These are phyloP conservation scores for Barbarea vulgaris DNA, from an alignment of 345 rosid species.

Conservation along the genomic window DNA sequence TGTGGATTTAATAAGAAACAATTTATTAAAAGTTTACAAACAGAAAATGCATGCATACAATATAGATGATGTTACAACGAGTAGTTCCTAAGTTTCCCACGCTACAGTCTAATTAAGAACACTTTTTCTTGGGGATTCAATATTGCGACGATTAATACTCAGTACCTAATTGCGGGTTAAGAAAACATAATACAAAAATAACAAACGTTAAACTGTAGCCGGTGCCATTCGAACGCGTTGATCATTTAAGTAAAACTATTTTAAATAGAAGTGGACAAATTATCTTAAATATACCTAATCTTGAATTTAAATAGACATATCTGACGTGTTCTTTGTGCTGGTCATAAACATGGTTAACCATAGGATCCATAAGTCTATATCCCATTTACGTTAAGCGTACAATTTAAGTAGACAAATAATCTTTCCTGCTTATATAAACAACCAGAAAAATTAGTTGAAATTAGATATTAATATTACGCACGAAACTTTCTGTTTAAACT, in stretches of 20 bases:
- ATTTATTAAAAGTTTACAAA: not conserved
- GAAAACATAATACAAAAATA: not conserved
- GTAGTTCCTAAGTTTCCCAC: conserved; percentile 24
- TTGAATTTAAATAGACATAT: not conserved
- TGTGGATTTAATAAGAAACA: not conserved
- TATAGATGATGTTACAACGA: conserved; percentile 28
- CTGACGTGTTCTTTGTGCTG: not conserved
- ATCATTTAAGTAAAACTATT: not conserved
- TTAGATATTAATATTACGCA: not conserved
- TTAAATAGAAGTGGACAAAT: not conserved
- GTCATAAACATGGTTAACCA: not conserved
- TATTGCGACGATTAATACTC: conserved; percentile 10
- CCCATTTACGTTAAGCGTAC: not conserved
- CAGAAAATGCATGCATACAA: conserved; percentile 11
- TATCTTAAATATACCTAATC: not conserved
- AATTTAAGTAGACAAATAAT: not conserved
- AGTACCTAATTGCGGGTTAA: not conserved
- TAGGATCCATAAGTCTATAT: too few relatives aligned
- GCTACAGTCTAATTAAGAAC: not conserved
- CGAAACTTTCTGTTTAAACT: not conserved
- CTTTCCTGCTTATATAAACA: not conserved
- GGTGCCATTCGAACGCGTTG: not conserved
- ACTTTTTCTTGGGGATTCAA: not conserved
- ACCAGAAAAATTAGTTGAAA: not conserved
- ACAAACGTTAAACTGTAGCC: not conserved